These are phyloP conservation scores for Plantago coronopus DNA, from an alignment of 305 asterid genomes.

Conservation along the genomic window DNA sequence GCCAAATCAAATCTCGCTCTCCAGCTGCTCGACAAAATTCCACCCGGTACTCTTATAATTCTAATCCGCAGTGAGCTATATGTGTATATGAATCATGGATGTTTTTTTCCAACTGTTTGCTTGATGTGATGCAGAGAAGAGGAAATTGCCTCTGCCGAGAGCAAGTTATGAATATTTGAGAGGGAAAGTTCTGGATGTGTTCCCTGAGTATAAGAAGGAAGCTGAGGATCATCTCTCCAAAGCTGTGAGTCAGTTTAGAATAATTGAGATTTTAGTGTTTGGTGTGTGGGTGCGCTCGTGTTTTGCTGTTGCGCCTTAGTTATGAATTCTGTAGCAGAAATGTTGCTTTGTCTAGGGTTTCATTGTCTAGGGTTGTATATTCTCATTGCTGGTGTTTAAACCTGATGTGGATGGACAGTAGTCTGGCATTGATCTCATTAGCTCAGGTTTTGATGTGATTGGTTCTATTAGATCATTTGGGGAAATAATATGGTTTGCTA, in stretches of 20 bases:
- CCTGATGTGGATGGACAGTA: neutral
- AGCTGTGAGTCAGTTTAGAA: slow-evolving; percentile 50
- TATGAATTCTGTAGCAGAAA: no score
- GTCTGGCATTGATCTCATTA: neutral
- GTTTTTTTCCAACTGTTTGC: slow-evolving; percentile 6
- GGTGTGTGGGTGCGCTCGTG: no score
- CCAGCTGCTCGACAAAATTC: slow-evolving; percentile 60
- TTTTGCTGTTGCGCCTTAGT: no score
- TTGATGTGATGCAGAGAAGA: slow-evolving; percentile 48
- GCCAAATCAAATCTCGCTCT: slow-evolving; percentile 51
- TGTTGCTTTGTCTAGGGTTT: no score
- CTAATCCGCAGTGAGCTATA: neutral
- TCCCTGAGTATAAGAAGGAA: slow-evolving; percentile 73
- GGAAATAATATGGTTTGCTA: neutral
- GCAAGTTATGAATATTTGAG: slow-evolving; percentile 73
- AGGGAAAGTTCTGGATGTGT: slow-evolving; percentile 77
- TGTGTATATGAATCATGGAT: neutral
- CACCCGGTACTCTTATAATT: slow-evolving; percentile 43
- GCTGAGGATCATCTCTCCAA: slow-evolving; percentile 95
- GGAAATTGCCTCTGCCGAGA: slow-evolving; percentile 63
- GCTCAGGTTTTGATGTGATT: neutral
- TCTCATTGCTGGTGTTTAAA: no score
- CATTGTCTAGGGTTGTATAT: no score
- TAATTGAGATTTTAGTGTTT: neutral
- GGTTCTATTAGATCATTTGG: no score